Percentiles rank a stretch among this genome's conserved stretches.
Evolutionary conservation across 768 basidiomycete genomes (phyloP).

Genomic region (Termitomyces sp.): DNA sequence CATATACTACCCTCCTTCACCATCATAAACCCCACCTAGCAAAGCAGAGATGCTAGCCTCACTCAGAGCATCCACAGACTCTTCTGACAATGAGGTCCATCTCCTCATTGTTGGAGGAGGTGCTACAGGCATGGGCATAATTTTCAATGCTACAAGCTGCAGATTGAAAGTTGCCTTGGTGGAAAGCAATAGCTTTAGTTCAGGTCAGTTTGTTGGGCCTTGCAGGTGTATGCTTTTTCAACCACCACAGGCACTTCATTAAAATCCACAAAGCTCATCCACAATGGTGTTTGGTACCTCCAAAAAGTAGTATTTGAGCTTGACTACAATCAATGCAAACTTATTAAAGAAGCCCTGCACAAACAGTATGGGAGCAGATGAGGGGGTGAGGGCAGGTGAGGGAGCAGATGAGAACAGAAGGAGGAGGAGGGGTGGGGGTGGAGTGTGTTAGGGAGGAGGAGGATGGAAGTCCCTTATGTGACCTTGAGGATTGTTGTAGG

Average conservation of each 20-base stretch:
- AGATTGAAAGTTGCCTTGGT: constrained; percentile 92
- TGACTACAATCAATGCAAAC: constrained; percentile 95
- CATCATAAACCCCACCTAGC: constrained; percentile 76
- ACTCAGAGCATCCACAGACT: constrained; percentile 44
- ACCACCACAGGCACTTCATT: constrained; percentile 76
- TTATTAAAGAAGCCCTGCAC: constrained; percentile 89
- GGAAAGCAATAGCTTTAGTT: constrained; percentile 88
- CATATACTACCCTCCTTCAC: constrained; percentile 67
- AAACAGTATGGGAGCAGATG: constrained; percentile 39
- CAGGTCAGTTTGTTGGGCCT: constrained; percentile 48
- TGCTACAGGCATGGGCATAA: constrained; percentile 93
- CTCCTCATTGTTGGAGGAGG: constrained; percentile 89
- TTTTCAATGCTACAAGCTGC: constrained; percentile 89
- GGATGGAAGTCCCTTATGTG: constrained; percentile 57
- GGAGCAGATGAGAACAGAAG: no score
- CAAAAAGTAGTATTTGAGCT: constrained; percentile 96
- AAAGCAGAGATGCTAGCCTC: constrained; percentile 61
- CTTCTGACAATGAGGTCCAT: constrained; percentile 60
- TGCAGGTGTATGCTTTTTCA: not conserved
- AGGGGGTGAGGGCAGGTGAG: no score
- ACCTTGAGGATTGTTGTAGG: constrained; percentile 83
- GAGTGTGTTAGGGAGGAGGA: no score
- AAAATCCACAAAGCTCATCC: constrained; percentile 97
- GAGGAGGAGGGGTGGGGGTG: no score
- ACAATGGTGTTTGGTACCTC: constrained; percentile 96